Conservation (phyloP, 495 filamentous ascomycete genomes). For the Penicillium coffeae region DNA sequence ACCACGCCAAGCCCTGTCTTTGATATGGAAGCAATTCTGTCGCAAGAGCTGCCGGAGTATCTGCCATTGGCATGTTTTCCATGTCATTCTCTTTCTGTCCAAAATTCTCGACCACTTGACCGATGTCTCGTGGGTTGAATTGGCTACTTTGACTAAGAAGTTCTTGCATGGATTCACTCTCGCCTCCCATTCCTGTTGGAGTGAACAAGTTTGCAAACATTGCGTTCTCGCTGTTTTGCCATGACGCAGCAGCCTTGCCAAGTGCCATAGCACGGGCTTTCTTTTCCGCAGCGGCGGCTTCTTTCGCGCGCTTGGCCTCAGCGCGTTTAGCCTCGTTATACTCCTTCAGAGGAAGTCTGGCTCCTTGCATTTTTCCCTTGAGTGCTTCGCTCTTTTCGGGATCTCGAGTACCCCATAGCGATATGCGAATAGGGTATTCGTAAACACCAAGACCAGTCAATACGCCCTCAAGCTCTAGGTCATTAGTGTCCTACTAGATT, state of each 20-base stretch:
- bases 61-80: constrained; percentile 67
- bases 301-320: constrained; percentile 24
- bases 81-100: constrained; percentile 65
- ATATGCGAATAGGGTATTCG: constrained; percentile 68
- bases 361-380: constrained; percentile 57
- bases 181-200: constrained; percentile 18
- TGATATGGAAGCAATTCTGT: constrained; percentile 78
- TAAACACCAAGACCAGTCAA: constrained; percentile 59
- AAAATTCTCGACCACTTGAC: constrained; percentile 65
- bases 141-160: constrained; percentile 63
- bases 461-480: constrained; percentile 61
- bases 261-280: constrained; percentile 39
- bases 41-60: constrained; percentile 58
- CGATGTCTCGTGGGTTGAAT: constrained; percentile 66
- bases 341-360: constrained; percentile 52
- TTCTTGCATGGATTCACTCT: constrained; percentile 51
- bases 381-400: constrained; percentile 45
- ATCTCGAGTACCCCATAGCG: constrained; percentile 63
- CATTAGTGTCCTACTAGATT: constrained; percentile 44
- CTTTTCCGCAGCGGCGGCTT: constrained; percentile 42
- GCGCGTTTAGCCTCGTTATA: constrained; percentile 35
- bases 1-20: constrained; percentile 78
- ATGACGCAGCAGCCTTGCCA: constrained; percentile 32
- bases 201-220: constrained; percentile 31
- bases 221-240: constrained; percentile 23